Evolutionary conservation across 768 basidiomycete genomes (phyloP).

Genomic region (Leccinellum rugosiceps): DNA sequence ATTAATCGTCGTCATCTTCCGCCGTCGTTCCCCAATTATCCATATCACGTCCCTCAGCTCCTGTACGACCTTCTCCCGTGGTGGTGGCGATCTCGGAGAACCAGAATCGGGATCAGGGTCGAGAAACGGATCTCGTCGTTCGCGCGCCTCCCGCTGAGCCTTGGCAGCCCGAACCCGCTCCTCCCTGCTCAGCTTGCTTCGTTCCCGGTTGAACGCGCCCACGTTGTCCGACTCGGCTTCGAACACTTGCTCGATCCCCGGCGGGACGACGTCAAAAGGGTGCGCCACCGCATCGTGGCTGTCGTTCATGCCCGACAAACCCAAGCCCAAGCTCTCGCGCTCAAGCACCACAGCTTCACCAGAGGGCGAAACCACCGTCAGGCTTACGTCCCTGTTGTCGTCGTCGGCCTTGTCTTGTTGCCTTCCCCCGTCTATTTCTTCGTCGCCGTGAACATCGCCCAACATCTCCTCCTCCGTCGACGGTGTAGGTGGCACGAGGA

Average conservation of each 20-base stretch:
- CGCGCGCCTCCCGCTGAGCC: conserved; percentile 34
- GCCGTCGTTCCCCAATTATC: conserved; percentile 73
- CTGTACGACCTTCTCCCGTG: conserved; percentile 67
- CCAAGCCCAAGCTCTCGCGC: not conserved
- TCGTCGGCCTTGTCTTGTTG: not conserved
- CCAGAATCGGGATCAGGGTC: no score
- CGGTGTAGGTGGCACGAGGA: conserved; percentile 46
- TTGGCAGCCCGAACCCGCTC: conserved; percentile 67
- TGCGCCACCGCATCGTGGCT: not conserved
- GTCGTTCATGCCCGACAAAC: conserved; percentile 36
- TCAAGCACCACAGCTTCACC: conserved; percentile 20
- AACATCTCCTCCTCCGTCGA: conserved; percentile 37
- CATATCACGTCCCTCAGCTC: conserved; percentile 85
- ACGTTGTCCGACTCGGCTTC: conserved; percentile 53
- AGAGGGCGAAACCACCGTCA: conserved; percentile 2
- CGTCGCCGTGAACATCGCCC: not conserved
- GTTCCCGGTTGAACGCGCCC: conserved; percentile 47
- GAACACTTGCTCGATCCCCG: conserved; percentile 80
- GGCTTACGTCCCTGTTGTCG: not conserved
- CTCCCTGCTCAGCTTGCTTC: conserved; percentile 66
- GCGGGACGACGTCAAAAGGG: conserved; percentile 27
- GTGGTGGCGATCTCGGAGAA: no score
- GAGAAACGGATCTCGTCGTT: not conserved
- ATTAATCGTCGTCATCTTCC: conserved; percentile 42
- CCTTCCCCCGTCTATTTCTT: not conserved